Evolutionary conservation across 2,329 filamentous ascomycete species (phyloP).

Genomic region (Aspergillus aculeatus): DNA sequence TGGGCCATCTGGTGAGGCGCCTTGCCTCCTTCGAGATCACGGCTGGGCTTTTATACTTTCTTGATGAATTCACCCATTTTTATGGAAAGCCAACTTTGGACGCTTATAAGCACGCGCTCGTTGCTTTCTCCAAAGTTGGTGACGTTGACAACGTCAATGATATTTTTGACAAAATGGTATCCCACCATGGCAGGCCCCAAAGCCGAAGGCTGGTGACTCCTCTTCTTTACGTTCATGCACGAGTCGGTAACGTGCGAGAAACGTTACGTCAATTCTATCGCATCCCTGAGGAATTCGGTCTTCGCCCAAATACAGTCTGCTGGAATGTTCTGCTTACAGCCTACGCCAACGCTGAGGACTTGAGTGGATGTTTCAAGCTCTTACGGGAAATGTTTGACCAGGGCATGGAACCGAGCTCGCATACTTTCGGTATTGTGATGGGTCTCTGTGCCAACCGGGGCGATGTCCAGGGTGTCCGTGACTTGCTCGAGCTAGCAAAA

Average conservation of each 20-base stretch:
- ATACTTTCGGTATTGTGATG: constrained; percentile 73
- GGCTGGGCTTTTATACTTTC: constrained; percentile 38
- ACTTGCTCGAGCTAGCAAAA: constrained; percentile 64
- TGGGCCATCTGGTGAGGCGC: constrained; percentile 26
- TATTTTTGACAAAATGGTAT: constrained; percentile 46
- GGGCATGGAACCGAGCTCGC: constrained; percentile 55
- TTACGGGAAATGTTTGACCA: constrained; percentile 61
- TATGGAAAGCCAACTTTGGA: constrained; percentile 31
- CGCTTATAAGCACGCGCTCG: constrained; percentile 40
- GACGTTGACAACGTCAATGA: constrained; percentile 46
- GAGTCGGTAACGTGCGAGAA: constrained; percentile 61
- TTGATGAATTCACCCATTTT: constrained; percentile 41
- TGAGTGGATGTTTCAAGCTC: constrained; percentile 61
- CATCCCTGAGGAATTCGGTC: constrained; percentile 56
- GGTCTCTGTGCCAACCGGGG: constrained; percentile 67
- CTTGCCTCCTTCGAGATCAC: constrained; percentile 34
- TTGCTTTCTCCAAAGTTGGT: constrained; percentile 47
- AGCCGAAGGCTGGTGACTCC: constrained; percentile 45
- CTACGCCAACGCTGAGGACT: constrained; percentile 64
- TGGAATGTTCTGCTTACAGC: constrained; percentile 80
- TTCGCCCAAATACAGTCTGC: constrained; percentile 58
- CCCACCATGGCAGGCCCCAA: constrained; percentile 36
- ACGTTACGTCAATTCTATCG: constrained; percentile 62
- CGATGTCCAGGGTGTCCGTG: constrained; percentile 67
- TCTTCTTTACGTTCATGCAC: constrained; percentile 70